phyloP scores from a whole-genome alignment of 2,329 filamentous ascomycete species.

The Nemania serpens region DNA sequence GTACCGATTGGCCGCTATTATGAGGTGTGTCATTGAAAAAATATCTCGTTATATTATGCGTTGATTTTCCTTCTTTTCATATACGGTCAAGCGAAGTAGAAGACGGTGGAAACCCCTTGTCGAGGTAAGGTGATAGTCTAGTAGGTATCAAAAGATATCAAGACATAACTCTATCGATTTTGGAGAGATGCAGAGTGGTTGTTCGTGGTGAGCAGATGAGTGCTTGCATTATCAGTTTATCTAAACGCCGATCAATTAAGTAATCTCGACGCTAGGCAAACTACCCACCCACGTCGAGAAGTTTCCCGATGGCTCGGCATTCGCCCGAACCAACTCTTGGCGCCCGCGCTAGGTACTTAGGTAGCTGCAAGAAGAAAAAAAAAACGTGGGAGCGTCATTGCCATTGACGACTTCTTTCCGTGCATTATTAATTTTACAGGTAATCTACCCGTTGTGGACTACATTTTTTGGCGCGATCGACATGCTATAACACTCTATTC shows the following conservation, averaged over 20 bases:
- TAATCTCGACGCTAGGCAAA: neutral
- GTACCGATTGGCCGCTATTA: no score
- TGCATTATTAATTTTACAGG: neutral
- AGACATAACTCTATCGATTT: no score
- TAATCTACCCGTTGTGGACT: neutral
- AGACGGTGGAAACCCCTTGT: no score
- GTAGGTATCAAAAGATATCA: no score
- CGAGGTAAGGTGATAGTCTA: no score
- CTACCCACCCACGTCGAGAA: conserved; percentile 26
- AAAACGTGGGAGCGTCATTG: conserved; percentile 42
- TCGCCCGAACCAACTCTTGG: conserved; percentile 23
- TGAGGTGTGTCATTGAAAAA: no score
- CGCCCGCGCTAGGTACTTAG: conserved; percentile 13
- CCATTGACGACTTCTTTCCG: conserved; percentile 11
- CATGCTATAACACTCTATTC: conserved; percentile 2
- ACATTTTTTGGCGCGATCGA: neutral
- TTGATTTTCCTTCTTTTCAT: no score
- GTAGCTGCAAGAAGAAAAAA: conserved; percentile 20
- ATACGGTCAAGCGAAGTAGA: no score
- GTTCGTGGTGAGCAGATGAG: no score
- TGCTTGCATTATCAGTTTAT: conserved; percentile 16
- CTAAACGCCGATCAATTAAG: conserved; percentile 20
- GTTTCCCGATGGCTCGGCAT: conserved; percentile 36
- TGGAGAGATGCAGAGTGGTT: no score
- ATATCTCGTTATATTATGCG: no score